Conservation (phyloP, 257 asterid species). For the Avicennia marina region DNA sequence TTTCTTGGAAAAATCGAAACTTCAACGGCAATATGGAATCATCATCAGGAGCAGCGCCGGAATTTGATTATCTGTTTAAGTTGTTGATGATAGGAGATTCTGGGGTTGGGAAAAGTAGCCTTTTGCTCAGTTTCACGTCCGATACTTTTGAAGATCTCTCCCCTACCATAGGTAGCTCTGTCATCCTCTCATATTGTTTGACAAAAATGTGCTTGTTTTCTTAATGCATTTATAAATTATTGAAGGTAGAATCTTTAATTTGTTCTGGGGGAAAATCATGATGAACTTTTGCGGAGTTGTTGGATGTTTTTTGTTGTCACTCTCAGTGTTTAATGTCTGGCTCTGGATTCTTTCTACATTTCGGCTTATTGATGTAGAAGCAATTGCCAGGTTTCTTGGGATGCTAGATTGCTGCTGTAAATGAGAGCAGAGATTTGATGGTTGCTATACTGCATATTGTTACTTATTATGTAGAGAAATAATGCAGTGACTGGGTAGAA, state of each 20-base stretch:
- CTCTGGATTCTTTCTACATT: neutral
- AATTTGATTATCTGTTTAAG: slow-evolving; percentile 55
- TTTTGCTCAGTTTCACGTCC: slow-evolving; percentile 86
- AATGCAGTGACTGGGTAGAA: neutral
- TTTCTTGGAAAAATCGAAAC: slow-evolving; percentile 10
- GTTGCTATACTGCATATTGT: neutral
- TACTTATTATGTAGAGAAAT: neutral
- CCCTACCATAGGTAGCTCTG: slow-evolving; percentile 57
- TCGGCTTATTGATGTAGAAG: neutral
- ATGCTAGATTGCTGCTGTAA: neutral
- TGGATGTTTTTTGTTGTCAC: neutral
- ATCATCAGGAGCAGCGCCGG: slow-evolving; percentile 36
- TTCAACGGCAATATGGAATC: slow-evolving; percentile 31
- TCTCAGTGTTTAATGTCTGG: neutral
- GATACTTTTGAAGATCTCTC: slow-evolving; percentile 84
- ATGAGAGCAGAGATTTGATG: neutral
- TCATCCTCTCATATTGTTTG: slow-evolving; percentile 5
- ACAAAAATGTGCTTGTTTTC: neutral
- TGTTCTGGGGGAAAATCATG: neutral
- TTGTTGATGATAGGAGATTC: slow-evolving; percentile 74
- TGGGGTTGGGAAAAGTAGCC: slow-evolving; percentile 90
- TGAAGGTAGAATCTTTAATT: neutral
- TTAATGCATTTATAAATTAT: neutral
- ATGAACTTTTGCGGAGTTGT: neutral
- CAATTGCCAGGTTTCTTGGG: neutral